A percentile compares a stretch with the other conserved stretches of the same genome.
These are phyloP conservation scores for Paraglomus occultum DNA, from an alignment of 192 early-diverging fungal genomes.

Conservation along the genomic window DNA sequence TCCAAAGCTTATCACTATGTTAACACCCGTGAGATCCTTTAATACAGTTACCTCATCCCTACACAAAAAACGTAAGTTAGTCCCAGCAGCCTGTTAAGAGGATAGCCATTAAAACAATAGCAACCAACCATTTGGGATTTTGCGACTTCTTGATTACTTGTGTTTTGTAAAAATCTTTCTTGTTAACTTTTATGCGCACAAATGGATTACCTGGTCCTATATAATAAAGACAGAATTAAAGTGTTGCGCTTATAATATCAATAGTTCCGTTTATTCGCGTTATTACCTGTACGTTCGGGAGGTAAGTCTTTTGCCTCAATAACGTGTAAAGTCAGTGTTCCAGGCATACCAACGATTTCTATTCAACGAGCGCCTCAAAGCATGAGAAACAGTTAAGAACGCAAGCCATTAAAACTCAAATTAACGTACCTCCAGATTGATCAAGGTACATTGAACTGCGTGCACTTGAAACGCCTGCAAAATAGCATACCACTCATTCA, in stretches of 20 bases:
- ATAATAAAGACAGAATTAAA: slow-evolving; percentile 23
- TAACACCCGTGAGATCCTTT: slow-evolving; percentile 29
- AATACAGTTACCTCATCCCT: slow-evolving; percentile 10
- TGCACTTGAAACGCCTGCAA: neutral
- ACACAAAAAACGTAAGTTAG: neutral
- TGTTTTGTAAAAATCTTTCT: slow-evolving; percentile 66
- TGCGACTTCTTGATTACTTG: slow-evolving; percentile 67
- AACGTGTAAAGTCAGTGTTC: slow-evolving; percentile 41
- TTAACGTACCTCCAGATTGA: too few species aligned
- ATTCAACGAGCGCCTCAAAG: too few species aligned
- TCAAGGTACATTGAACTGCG: too few species aligned
- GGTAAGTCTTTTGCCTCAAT: slow-evolving; percentile 47
- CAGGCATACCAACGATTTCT: slow-evolving; percentile 34
- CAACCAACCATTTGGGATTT: slow-evolving; percentile 62
- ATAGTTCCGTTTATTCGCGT: slow-evolving; percentile 31
- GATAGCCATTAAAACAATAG: slow-evolving; percentile 26
- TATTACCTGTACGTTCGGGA: slow-evolving; percentile 46
- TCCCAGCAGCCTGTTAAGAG: neutral
- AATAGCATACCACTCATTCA: neutral
- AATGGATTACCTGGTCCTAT: slow-evolving; percentile 70
- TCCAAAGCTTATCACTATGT: slow-evolving; percentile 50
- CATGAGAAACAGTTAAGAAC: too few species aligned
- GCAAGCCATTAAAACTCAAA: neutral
- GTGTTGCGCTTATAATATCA: slow-evolving; percentile 45
- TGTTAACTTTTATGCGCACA: slow-evolving; percentile 57